These are phyloP conservation scores for Penicillium sp. DNA, from an alignment of 2,329 filamentous ascomycete species.

Conservation along the genomic window DNA sequence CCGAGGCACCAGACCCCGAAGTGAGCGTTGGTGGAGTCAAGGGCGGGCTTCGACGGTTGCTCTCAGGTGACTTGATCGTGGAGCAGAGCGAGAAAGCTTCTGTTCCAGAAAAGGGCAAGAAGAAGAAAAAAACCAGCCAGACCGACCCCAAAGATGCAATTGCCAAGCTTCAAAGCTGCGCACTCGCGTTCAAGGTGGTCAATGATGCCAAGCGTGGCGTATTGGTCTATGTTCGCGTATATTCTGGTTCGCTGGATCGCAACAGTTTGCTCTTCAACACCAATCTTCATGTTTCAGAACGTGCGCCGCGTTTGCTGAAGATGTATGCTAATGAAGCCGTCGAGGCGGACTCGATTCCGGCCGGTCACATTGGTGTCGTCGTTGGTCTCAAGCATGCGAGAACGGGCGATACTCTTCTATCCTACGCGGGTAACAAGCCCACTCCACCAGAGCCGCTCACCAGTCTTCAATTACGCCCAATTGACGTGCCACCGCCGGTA, in stretches of 20 bases:
- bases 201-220: constrained; percentile 80
- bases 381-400: constrained; percentile 84
- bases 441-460: constrained; percentile 63
- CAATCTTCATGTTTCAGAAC: constrained; percentile 70
- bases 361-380: constrained; percentile 91
- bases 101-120: constrained; percentile 35
- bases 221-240: constrained; percentile 86
- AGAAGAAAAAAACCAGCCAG: constrained; percentile 40
- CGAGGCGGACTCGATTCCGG: constrained; percentile 70
- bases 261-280: constrained; percentile 81
- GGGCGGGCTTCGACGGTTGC: constrained; percentile 49
- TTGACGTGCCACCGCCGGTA: constrained; percentile 84
- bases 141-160: constrained; percentile 44
- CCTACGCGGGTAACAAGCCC: constrained; percentile 59
- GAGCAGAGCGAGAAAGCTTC: constrained; percentile 30
- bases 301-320: constrained; percentile 72
- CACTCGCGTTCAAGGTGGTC: constrained; percentile 85
- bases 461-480: constrained; percentile 75
- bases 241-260: constrained; percentile 71
- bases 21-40: constrained; percentile 59
- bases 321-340: constrained; percentile 86
- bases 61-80: constrained; percentile 44
- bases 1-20: constrained; percentile 71
- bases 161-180: constrained; percentile 63
- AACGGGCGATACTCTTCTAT: constrained; percentile 86